Percentiles rank a stretch among this genome's conserved stretches.
These are phyloP conservation scores for Fusarium nelsonii DNA, from an alignment of 2,329 filamentous ascomycete genomes.

Conservation along the genomic window DNA sequence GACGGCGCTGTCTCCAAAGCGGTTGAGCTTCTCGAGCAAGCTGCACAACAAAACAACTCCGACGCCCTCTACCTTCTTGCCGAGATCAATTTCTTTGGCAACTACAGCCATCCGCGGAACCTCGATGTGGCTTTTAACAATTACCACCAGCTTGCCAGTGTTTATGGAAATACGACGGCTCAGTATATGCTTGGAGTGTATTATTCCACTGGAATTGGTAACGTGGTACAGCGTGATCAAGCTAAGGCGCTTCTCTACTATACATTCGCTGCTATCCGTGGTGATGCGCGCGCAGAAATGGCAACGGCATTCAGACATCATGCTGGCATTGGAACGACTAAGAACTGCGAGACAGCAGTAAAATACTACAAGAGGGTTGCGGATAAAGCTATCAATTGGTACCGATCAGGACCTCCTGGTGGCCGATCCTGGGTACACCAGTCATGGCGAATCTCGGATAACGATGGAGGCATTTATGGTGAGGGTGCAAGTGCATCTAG, in stretches of 20 bases:
- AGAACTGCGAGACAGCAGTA: constrained; percentile 86
- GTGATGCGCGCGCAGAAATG: constrained; percentile 91
- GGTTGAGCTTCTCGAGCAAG: constrained; percentile 65
- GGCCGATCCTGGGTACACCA: constrained; percentile 83
- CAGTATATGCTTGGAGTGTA: constrained; percentile 97
- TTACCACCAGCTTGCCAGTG: constrained; percentile 81
- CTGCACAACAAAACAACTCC: constrained; percentile 70
- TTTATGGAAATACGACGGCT: constrained; percentile 88
- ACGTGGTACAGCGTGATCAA: constrained; percentile 84
- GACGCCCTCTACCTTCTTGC: constrained; percentile 92
- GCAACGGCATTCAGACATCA: constrained; percentile 89
- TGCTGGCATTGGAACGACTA: constrained; percentile 84
- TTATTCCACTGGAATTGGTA: constrained; percentile 92
- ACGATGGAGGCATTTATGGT: constrained; percentile 91
- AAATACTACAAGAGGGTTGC: constrained; percentile 94
- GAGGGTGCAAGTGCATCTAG: constrained; percentile 93
- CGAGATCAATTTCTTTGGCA: constrained; percentile 97
- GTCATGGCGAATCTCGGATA: constrained; percentile 88
- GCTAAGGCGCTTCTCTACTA: constrained; percentile 94
- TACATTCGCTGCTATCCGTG: constrained; percentile 88
- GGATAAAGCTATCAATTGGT: constrained; percentile 90
- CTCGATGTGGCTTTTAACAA: constrained; percentile 82
- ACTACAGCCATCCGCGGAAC: constrained; percentile 87
- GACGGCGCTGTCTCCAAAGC: constrained; percentile 63
- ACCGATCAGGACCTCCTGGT: constrained; percentile 89